Base-by-base conservation (phyloP, 495 filamentous ascomycete genomes). In the Aspergillus carlsbadensis region DNA sequence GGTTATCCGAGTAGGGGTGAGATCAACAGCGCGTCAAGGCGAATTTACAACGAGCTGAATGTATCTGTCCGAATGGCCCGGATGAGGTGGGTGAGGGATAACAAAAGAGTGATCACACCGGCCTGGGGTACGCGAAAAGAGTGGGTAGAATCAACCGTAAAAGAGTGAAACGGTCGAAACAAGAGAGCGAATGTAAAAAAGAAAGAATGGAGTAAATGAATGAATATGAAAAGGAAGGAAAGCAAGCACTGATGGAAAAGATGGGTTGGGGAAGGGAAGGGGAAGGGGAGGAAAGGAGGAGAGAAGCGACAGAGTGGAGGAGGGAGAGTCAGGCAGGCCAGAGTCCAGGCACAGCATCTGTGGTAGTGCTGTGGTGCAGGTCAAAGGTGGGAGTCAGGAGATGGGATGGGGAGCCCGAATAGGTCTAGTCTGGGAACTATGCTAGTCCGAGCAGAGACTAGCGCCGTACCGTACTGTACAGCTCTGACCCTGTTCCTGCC, bases 141-240 rank as follows among this genome's bases (percentile, higher is more conserved):
- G 68, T 46, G 40, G 56, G 53, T 41, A 47, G 57, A 59, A 55
- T 64, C 66, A 68, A 59, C 65, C 69, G 70, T 71, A 60, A 75
- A 75, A 70, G 72, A 74, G 70, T 74, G 74, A 67, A 74, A 74
- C 72, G 71, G 70, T 54, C 66, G 68, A 69, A 65, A 61, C 47
- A 59, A 60, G 61, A 48, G 66, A 70, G 62, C 61, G 52, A 59
- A 63, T 49, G 37, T 18, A 71, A 58, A 65, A n/a, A 62, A 61
- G 56, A 42, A 62, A 58, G 33, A 65, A 57, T 56, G 70, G 69
- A 75, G 65, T 60, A 65, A 60, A 75, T 65, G 63, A 65, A 59
- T 56, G 60, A 60, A 65, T 41, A 21, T 31, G 45, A 65, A 70
- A 64, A 61, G 65, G 68, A 66, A 69, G 66, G 61, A 66, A 65